Percentiles rank a stretch among this genome's conserved stretches.
Evolutionary conservation across 768 basidiomycete species (phyloP).

Genomic region (Lentinula sp.): DNA sequence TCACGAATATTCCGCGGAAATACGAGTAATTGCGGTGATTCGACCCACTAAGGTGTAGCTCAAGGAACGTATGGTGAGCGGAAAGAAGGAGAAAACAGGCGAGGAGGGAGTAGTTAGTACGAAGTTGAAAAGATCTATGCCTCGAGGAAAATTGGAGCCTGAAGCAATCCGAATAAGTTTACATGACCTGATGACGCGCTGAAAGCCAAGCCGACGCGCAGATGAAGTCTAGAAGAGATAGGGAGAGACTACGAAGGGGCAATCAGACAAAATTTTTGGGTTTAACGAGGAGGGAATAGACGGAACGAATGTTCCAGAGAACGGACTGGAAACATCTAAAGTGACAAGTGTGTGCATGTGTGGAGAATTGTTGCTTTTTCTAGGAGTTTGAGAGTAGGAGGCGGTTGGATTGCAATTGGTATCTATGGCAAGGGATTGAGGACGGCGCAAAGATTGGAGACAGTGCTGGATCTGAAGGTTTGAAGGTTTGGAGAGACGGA

Average conservation of each 20-base stretch:
- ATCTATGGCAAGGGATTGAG: not conserved
- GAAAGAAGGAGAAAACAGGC: not conserved
- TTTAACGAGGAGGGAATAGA: not conserved
- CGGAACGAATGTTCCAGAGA: not conserved
- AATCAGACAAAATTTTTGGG: not conserved
- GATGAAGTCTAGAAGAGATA: not conserved
- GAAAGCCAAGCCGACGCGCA: not conserved
- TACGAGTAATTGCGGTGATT: too few relatives aligned
- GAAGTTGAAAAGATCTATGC: not conserved
- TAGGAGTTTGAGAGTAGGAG: not conserved
- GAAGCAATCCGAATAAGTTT: conserved; percentile 1
- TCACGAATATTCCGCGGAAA: too few relatives aligned
- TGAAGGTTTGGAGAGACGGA: not conserved
- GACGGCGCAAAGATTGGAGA: not conserved
- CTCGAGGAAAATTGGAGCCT: not conserved
- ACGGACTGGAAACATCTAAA: not conserved
- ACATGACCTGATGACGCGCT: not conserved
- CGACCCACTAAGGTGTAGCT: not conserved
- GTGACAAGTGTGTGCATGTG: not conserved
- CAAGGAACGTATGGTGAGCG: not conserved
- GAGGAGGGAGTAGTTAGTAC: not conserved
- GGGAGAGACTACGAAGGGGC: not conserved
- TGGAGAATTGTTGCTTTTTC: not conserved
- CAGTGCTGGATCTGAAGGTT: not conserved
- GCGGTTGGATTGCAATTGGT: not conserved